phyloP scores from a whole-genome alignment of 2,329 filamentous ascomycete species.

The Cryoendolithus antarcticus region DNA sequence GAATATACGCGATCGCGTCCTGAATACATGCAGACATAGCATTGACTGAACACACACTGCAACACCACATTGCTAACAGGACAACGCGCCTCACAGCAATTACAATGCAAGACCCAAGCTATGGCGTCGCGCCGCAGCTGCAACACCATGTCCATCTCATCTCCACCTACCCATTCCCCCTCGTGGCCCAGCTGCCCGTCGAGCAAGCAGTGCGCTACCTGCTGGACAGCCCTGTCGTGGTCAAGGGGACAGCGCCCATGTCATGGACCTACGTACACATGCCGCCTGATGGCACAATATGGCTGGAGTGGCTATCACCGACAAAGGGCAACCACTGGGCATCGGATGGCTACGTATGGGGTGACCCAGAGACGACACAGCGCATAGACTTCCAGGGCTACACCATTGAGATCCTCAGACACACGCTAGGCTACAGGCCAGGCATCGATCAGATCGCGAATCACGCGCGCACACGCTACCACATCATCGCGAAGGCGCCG shows the following conservation, averaged over 20 bases:
- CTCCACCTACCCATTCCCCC: conserved; percentile 69
- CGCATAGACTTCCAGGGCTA: conserved; percentile 61
- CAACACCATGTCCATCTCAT: conserved; percentile 83
- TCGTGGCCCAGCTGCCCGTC: conserved; percentile 56
- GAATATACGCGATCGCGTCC: too few species aligned
- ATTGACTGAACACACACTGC: too few species aligned
- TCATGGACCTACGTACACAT: conserved; percentile 85
- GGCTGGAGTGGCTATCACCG: conserved; percentile 80
- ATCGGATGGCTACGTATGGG: conserved; percentile 89
- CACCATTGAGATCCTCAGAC: conserved; percentile 76
- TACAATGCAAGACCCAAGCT: conserved; percentile 34
- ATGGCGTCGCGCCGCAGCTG: conserved; percentile 38
- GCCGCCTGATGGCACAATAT: conserved; percentile 67
- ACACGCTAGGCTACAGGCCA: conserved; percentile 67
- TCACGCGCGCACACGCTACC: conserved; percentile 75
- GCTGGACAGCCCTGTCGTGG: conserved; percentile 69
- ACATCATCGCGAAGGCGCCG: conserved; percentile 62
- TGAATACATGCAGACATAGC: too few species aligned
- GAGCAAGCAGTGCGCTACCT: conserved; percentile 75
- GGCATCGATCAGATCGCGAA: conserved; percentile 59
- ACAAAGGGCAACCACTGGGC: conserved; percentile 63
- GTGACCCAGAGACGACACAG: conserved; percentile 64
- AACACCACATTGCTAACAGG: too few species aligned
- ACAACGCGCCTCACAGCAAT: too few species aligned
- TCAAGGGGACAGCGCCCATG: conserved; percentile 74